A percentile compares a stretch with the other conserved stretches of the same genome.
Evolutionary conservation across 805 yeast species (phyloP).

Genomic region (Clavispora santaluciae): DNA sequence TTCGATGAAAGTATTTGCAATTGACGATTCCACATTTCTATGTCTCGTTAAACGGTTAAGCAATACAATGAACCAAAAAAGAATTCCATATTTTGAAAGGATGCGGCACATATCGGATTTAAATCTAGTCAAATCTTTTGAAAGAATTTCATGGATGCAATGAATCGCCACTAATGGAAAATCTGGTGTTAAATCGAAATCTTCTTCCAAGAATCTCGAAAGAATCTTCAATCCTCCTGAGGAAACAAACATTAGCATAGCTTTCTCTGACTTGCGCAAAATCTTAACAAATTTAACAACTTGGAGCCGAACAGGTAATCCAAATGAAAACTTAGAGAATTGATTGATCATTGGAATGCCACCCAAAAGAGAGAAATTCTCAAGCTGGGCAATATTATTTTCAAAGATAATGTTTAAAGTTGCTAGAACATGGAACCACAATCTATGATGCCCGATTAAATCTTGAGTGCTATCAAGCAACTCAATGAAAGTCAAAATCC

Average conservation of each 20-base stretch:
- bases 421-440: slow-evolving; percentile 35
- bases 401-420: slow-evolving; percentile 33
- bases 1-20: slow-evolving; percentile 6
- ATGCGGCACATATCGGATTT: slow-evolving; percentile 41
- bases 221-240: slow-evolving; percentile 44
- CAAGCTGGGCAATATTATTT: slow-evolving; percentile 27
- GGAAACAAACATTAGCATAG: slow-evolving; percentile 38
- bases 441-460: slow-evolving; percentile 22
- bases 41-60: slow-evolving; percentile 27
- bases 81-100: slow-evolving; percentile 37
- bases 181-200: slow-evolving; percentile 33
- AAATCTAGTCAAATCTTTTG: slow-evolving; percentile 32
- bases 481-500: slow-evolving; percentile 35
- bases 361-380: slow-evolving; percentile 39
- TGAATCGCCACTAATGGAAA: slow-evolving; percentile 36
- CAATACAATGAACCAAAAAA: slow-evolving; percentile 40
- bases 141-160: slow-evolving; percentile 30
- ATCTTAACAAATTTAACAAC: slow-evolving; percentile 32
- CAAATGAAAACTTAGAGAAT: slow-evolving; percentile 28
- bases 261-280: slow-evolving; percentile 29
- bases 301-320: slow-evolving; percentile 28
- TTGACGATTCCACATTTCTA: not conserved
- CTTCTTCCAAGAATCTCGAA: slow-evolving; percentile 43
- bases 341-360: slow-evolving; percentile 40
- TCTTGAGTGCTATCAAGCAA: slow-evolving; percentile 33